phyloP scores from a whole-genome alignment of 2,329 filamentous ascomycete genomes.

The Aureobasidium mangrovei region DNA sequence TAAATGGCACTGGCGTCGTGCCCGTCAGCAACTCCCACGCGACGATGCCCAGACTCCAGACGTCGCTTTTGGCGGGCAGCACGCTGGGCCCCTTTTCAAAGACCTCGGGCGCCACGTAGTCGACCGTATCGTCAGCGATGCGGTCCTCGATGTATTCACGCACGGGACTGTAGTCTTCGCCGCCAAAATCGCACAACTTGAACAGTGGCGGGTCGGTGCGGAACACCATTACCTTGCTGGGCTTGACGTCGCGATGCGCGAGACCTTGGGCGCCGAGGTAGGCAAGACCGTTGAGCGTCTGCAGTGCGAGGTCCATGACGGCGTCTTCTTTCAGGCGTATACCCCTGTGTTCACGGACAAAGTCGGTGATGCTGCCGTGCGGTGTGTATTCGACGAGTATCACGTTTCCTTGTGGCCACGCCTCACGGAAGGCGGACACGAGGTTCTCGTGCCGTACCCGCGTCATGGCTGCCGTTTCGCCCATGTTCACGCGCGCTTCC shows the following conservation, averaged over 20 bases:
- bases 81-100: slow-evolving; percentile 4
- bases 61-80: slow-evolving; percentile 1
- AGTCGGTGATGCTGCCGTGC: slow-evolving; percentile 6
- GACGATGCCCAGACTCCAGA: slow-evolving; percentile 89
- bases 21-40: slow-evolving; percentile 99
- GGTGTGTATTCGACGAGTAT: slow-evolving; percentile 6
- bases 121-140: slow-evolving; percentile 5
- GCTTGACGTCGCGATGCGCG: slow-evolving; percentile 3
- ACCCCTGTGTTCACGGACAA: slow-evolving; percentile 1
- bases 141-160: background rate
- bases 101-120: slow-evolving; percentile 6
- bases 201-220: slow-evolving; percentile 6
- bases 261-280: background rate
- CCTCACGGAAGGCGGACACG: slow-evolving; percentile 6
- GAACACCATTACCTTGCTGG: slow-evolving; percentile 8
- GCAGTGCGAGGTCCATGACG: slow-evolving; percentile 8
- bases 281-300: background rate
- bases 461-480: slow-evolving; percentile 9
- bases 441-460: slow-evolving; percentile 9
- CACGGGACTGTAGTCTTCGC: background rate
- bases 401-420: slow-evolving; percentile 3
- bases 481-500: slow-evolving; percentile 1
- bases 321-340: slow-evolving; percentile 8
- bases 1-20: slow-evolving; percentile 58
- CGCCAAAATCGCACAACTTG: slow-evolving; percentile 6